Evolutionary conservation across 2,329 filamentous ascomycete genomes (phyloP).

Genomic region (Ophiocordyceps camponoti-leonardi): DNA sequence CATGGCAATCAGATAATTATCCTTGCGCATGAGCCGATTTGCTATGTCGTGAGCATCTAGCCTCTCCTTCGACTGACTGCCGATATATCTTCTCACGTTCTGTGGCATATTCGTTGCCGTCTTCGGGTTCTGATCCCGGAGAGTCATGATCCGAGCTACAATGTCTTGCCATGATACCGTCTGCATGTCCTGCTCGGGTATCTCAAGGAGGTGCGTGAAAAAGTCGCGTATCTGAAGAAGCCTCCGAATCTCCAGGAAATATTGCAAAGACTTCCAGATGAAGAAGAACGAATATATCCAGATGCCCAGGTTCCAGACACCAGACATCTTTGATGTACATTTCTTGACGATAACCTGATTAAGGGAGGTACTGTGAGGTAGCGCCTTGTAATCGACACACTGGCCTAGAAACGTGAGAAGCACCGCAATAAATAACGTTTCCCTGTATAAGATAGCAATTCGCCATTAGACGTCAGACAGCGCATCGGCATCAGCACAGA

Average conservation of each 20-base stretch:
- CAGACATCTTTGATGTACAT: slow-evolving; percentile 61
- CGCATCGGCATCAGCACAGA: no score
- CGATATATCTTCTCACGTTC: slow-evolving; percentile 40
- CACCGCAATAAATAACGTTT: slow-evolving; percentile 65
- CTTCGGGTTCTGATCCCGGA: slow-evolving; percentile 74
- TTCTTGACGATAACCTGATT: slow-evolving; percentile 45
- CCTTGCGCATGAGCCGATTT: slow-evolving; percentile 87
- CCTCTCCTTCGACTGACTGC: slow-evolving; percentile 79
- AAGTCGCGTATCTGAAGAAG: slow-evolving; percentile 71
- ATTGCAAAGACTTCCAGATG: slow-evolving; percentile 62
- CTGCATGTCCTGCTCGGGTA: slow-evolving; percentile 73
- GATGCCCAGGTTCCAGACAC: slow-evolving; percentile 57
- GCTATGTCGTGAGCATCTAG: slow-evolving; percentile 95
- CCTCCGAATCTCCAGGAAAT: slow-evolving; percentile 54
- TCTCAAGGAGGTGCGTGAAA: slow-evolving; percentile 64
- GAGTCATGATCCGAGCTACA: slow-evolving; percentile 66
- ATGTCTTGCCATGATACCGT: slow-evolving; percentile 89
- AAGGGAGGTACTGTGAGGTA: slow-evolving; percentile 46
- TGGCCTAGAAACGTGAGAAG: slow-evolving; percentile 72
- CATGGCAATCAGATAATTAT: slow-evolving; percentile 92
- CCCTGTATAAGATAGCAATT: slow-evolving; percentile 36
- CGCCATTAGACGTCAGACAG: not conserved
- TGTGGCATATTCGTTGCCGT: slow-evolving; percentile 44
- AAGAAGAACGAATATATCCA: slow-evolving; percentile 81
- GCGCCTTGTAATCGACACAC: slow-evolving; percentile 65